Percentiles rank a stretch among this genome's conserved stretches.
phyloP scores from a whole-genome alignment of 345 rosid species.

The Passiflora organensis region DNA sequence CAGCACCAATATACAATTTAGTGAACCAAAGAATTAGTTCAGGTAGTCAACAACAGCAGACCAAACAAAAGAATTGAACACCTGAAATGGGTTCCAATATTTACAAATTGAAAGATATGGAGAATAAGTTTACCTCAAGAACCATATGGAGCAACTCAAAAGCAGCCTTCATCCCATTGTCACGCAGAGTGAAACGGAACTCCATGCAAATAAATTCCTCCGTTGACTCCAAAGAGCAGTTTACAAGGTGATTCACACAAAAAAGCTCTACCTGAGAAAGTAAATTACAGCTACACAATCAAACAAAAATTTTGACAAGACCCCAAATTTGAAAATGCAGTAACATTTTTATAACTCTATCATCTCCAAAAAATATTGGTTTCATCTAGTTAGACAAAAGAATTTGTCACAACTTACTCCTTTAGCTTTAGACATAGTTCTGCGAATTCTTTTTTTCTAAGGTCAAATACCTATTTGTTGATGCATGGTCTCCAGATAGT shows the following conservation, averaged over 20 bases:
- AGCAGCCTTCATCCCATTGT: constrained; percentile 97
- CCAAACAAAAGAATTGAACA: neutral
- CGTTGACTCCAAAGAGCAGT: constrained; percentile 97
- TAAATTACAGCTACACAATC: too few relatives aligned
- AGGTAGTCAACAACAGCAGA: neutral
- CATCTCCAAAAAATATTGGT: too few relatives aligned
- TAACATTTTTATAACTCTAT: too few relatives aligned
- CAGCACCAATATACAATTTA: constrained; percentile 19
- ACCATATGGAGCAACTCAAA: constrained; percentile 99
- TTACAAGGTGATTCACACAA: constrained; percentile 94
- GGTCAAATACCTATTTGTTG: too few relatives aligned
- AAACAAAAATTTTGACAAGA: too few relatives aligned
- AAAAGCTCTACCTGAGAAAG: constrained; percentile 84
- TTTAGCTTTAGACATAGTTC: too few relatives aligned
- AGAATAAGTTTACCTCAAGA: constrained; percentile 61
- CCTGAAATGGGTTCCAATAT: constrained; percentile 8
- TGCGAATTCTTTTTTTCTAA: too few relatives aligned
- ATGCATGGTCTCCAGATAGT: too few relatives aligned
- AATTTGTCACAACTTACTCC: too few relatives aligned
- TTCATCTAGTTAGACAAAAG: too few relatives aligned
- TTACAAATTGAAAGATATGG: neutral
- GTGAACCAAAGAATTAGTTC: neutral
- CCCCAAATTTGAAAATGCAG: too few relatives aligned
- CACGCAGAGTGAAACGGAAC: constrained; percentile 92
- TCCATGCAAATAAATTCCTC: constrained; percentile 99